Percentiles rank a stretch among this genome's conserved stretches.
Conservation (phyloP, 768 basidiomycete genomes). For the Leccinellum rugosiceps region DNA sequence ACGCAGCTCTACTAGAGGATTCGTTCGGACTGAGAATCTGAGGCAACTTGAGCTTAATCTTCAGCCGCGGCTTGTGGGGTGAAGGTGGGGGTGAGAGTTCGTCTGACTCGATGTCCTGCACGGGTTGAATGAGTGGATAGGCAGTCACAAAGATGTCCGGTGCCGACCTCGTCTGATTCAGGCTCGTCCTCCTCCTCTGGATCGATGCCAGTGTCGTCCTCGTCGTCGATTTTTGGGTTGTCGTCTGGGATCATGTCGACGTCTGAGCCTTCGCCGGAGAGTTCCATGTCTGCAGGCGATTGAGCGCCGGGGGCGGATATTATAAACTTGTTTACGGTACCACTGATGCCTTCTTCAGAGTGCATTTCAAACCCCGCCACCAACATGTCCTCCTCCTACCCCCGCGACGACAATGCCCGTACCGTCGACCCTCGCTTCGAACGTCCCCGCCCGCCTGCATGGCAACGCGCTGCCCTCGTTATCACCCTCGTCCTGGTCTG, state of each 20-base stretch:
- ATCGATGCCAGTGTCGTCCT: slow-evolving; percentile 37
- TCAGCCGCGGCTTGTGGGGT: slow-evolving; percentile 44
- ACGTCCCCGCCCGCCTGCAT: slow-evolving; percentile 38
- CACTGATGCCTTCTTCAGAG: not conserved
- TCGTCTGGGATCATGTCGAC: slow-evolving; percentile 36
- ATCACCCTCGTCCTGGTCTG: slow-evolving; percentile 39
- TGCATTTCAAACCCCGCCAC: slow-evolving; percentile 25
- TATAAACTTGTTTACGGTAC: not conserved
- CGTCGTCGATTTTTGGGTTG: slow-evolving; percentile 31
- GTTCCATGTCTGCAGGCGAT: slow-evolving; percentile 21
- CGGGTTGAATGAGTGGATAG: not conserved
- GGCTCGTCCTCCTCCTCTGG: slow-evolving; percentile 31
- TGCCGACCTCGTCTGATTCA: slow-evolving; percentile 12
- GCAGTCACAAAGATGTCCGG: not conserved
- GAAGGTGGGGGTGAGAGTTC: slow-evolving; percentile 33
- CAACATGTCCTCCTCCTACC: not conserved
- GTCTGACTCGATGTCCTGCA: slow-evolving; percentile 34
- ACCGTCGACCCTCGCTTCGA: slow-evolving; percentile 30
- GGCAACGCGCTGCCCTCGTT: slow-evolving; percentile 47
- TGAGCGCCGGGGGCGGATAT: not conserved
- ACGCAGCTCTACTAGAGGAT: slow-evolving; percentile 28
- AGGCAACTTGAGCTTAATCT: slow-evolving; percentile 61
- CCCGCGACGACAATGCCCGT: slow-evolving; percentile 12
- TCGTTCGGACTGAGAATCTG: slow-evolving; percentile 33
- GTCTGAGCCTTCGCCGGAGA: slow-evolving; percentile 25